Conservation (phyloP, 108 stramenopile species). For the Epithemia pelagica region DNA sequence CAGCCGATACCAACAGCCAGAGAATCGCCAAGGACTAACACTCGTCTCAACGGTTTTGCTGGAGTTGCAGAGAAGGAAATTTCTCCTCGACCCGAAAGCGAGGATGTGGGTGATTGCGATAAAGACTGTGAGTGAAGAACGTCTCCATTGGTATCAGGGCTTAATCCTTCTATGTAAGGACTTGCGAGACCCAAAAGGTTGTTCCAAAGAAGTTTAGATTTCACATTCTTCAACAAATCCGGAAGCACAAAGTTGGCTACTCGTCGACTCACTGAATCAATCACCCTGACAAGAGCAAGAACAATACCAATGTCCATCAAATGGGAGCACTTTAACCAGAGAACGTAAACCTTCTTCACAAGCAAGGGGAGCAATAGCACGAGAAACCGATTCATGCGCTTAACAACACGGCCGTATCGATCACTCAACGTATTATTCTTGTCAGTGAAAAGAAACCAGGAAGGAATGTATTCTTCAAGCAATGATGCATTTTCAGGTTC, state of each 20-base stretch:
- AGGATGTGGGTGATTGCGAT: neutral
- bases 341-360: conserved; percentile 25
- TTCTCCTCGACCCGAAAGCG: neutral
- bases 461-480: neutral
- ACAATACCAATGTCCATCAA: conserved; percentile 53
- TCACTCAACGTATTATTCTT: neutral
- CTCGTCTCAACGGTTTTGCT: conserved; percentile 17
- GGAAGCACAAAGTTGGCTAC: neutral
- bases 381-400: conserved; percentile 42
- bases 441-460: neutral
- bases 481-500: neutral
- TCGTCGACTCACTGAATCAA: conserved; percentile 13
- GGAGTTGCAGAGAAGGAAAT: neutral
- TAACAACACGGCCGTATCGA: conserved; percentile 15
- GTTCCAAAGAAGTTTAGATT: neutral
- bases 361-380: conserved; percentile 47
- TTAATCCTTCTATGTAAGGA: neutral
- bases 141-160: neutral
- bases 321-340: conserved; percentile 31
- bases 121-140: neutral
- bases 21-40: conserved; percentile 63
- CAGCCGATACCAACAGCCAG: conserved; percentile 55
- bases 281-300: conserved; percentile 25
- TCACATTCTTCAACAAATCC: neutral
- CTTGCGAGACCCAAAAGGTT: neutral